Conservation (phyloP, 2,329 filamentous ascomycete species). For the Cytospora mali region DNA sequence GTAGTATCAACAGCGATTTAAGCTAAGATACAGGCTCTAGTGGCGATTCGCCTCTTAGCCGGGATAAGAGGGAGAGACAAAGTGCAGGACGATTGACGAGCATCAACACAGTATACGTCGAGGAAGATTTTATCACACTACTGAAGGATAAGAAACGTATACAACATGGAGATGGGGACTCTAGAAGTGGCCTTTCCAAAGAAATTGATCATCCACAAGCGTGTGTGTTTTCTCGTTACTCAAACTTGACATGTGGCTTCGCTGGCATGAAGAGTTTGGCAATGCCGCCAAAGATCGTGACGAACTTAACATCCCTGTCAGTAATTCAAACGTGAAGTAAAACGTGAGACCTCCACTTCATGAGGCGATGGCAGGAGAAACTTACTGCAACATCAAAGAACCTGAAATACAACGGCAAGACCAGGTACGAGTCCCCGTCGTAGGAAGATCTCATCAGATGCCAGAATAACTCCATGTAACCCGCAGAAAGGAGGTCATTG, state of each 20-base stretch:
- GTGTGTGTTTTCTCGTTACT: background rate
- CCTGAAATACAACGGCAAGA: conserved; percentile 13
- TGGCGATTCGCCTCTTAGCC: too few relatives aligned
- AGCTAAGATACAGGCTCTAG: background rate
- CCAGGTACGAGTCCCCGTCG: conserved; percentile 16
- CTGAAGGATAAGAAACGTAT: too few relatives aligned
- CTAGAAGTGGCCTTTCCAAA: too few relatives aligned
- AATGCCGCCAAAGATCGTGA: conserved; percentile 21
- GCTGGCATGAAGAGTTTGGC: conserved; percentile 11
- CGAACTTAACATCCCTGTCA: conserved; percentile 2
- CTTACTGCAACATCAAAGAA: conserved; percentile 13
- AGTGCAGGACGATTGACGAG: too few relatives aligned
- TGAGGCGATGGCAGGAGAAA: background rate
- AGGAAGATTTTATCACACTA: too few relatives aligned
- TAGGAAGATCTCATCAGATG: conserved; percentile 13
- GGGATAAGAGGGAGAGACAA: too few relatives aligned
- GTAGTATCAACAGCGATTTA: background rate
- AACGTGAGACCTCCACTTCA: background rate
- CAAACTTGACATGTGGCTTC: conserved; percentile 9
- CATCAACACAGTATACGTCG: too few relatives aligned
- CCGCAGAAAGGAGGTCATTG: background rate
- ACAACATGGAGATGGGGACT: background rate
- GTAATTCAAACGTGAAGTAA: background rate
- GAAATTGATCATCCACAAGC: background rate
- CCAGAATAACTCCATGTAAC: conserved; percentile 6